Percentiles rank a stretch among this genome's conserved stretches.
phyloP scores from a whole-genome alignment of 306 rosid genomes.

The Benincasa hispida region DNA sequence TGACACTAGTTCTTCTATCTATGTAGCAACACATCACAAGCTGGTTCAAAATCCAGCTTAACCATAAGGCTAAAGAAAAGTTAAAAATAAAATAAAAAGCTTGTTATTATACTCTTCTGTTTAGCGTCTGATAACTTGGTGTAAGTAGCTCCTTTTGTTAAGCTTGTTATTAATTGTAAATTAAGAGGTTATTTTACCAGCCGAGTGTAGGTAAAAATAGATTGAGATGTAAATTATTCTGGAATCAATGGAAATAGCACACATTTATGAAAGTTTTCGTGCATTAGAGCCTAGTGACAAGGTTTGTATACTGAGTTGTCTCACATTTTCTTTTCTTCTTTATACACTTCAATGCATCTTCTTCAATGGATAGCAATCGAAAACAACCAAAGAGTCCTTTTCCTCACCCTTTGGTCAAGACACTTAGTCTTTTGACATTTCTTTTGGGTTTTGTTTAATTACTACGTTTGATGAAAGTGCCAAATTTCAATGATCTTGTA shows the following conservation, averaged over 20 bases:
- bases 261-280: neutral
- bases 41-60: conserved; percentile 51
- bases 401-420: neutral
- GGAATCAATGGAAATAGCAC: neutral
- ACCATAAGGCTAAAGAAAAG: neutral
- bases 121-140: neutral
- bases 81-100: no score
- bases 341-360: neutral
- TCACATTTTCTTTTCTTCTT: neutral
- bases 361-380: neutral
- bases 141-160: neutral
- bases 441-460: neutral
- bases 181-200: neutral
- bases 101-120: no score
- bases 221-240: neutral
- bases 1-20: conserved; percentile 61
- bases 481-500: neutral
- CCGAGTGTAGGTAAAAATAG: neutral
- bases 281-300: neutral
- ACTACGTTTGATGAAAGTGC: neutral
- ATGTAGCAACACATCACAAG: conserved; percentile 77
- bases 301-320: neutral
- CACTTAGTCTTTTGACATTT: neutral
- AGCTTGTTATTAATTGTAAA: neutral
- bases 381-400: neutral